A percentile compares a stretch with the other conserved stretches of the same genome.
phyloP scores from a whole-genome alignment of 345 rosid species.

The Sapria himalayana region DNA sequence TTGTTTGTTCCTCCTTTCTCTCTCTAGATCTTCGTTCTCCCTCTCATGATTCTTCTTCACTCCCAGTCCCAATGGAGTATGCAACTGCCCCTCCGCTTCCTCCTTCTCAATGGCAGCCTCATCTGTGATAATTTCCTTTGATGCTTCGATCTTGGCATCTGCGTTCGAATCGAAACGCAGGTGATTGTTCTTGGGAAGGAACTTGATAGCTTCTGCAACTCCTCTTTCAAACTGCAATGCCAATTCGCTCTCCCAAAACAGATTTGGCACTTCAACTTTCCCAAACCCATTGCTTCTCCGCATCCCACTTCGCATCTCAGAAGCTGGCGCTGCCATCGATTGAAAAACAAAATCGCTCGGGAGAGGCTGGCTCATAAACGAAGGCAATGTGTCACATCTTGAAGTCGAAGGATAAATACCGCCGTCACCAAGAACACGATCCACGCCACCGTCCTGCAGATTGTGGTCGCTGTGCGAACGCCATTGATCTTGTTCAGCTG shows the following conservation, averaged over 20 bases:
- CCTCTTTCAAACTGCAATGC: slow-evolving; percentile 50
- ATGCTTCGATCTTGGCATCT: slow-evolving; percentile 7
- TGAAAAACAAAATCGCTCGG: slow-evolving; percentile 16
- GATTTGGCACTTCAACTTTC: slow-evolving; percentile 26
- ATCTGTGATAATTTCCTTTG: no score
- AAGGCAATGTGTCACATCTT: slow-evolving; percentile 7
- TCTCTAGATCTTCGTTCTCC: slow-evolving; percentile 21
- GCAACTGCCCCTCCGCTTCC: slow-evolving; percentile 11
- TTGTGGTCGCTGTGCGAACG: slow-evolving; percentile 11
- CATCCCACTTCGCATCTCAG: slow-evolving; percentile 10
- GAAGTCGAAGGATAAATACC: slow-evolving; percentile 13
- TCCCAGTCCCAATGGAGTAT: slow-evolving; percentile 15
- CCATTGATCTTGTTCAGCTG: slow-evolving; percentile 10
- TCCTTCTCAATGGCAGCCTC: slow-evolving; percentile 12
- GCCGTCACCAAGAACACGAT: no score
- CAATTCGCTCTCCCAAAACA: slow-evolving; percentile 36
- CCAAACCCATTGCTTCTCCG: slow-evolving; percentile 2
- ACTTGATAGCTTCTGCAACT: slow-evolving; percentile 68
- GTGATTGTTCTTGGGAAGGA: slow-evolving; percentile 42
- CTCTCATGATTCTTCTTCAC: slow-evolving; percentile 37
- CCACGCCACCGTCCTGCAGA: slow-evolving; percentile 12
- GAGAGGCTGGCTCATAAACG: slow-evolving; percentile 16
- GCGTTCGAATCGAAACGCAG: slow-evolving; percentile 18
- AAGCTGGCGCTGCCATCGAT: slow-evolving; percentile 9
- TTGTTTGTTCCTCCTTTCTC: slow-evolving; percentile 40